These are phyloP conservation scores for Elsinoe necatrix DNA, from an alignment of 2,329 filamentous ascomycete species.

Conservation along the genomic window DNA sequence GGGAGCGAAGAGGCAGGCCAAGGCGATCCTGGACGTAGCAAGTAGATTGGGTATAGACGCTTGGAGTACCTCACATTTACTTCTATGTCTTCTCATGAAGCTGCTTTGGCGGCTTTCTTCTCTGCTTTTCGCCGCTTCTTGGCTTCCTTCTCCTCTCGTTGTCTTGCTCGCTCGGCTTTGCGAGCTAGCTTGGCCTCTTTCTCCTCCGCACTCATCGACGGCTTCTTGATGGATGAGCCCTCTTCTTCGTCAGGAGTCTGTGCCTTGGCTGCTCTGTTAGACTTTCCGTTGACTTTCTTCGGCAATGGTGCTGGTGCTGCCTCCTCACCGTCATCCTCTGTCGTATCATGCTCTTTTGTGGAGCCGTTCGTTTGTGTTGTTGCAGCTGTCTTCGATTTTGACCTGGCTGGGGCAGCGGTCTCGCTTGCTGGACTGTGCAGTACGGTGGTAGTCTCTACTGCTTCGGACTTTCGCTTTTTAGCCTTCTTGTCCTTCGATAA, in stretches of 20 bases:
- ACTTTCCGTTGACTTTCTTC: neutral
- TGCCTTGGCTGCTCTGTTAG: neutral
- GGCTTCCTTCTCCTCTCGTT: conserved; percentile 4
- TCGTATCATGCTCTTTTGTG: neutral
- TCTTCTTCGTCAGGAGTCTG: neutral
- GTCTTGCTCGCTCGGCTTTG: conserved; percentile 2
- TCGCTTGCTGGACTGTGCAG: neutral
- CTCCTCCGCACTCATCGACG: neutral
- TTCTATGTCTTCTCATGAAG: neutral
- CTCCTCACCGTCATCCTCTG: neutral
- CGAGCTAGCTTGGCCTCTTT: neutral
- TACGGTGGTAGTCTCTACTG: neutral
- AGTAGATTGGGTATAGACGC: neutral
- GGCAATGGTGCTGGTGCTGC: neutral
- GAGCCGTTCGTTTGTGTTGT: neutral
- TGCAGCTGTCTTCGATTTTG: neutral
- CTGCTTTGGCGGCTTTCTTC: neutral
- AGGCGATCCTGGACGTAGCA: neutral
- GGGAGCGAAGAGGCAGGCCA: no score
- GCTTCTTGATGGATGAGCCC: neutral
- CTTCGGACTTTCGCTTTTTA: neutral
- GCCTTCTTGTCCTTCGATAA: neutral
- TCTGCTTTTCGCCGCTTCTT: neutral
- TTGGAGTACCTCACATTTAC: neutral
- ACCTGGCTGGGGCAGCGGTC: neutral